phyloP scores from a whole-genome alignment of 495 filamentous ascomycete species.

The Articulospora tetracladia region DNA sequence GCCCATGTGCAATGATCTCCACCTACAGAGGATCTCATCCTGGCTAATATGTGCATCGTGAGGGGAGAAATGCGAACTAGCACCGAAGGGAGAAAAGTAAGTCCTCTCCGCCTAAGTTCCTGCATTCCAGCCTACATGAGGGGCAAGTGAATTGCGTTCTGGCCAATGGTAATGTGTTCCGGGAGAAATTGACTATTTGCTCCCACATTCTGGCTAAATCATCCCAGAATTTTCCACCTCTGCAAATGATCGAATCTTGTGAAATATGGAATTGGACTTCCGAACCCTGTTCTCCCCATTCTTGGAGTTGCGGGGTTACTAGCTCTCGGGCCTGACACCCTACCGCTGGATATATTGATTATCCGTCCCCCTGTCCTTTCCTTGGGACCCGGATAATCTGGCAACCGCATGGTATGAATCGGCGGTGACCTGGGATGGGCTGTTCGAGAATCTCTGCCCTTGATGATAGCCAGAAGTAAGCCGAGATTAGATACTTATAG shows the following conservation, averaged over 20 bases:
- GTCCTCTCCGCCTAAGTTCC: constrained; percentile 1
- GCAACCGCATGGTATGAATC: no score
- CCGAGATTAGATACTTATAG: no score
- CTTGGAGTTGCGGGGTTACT: neutral
- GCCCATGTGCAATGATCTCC: neutral
- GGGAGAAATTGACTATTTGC: neutral
- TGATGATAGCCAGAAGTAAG: no score
- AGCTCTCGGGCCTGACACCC: neutral
- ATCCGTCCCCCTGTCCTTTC: no score
- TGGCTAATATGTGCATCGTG: neutral
- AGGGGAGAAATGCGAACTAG: neutral
- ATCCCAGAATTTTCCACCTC: neutral
- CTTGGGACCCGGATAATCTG: no score
- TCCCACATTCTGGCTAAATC: neutral
- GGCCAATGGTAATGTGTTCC: neutral
- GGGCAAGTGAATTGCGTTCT: neutral
- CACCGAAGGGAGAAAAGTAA: neutral
- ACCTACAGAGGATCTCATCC: neutral
- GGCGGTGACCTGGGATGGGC: no score
- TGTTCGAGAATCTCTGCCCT: no score
- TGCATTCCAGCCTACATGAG: neutral
- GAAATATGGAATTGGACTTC: neutral
- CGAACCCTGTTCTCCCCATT: neutral
- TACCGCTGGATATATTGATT: neutral
- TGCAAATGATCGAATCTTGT: neutral